These are phyloP conservation scores for Fusarium camptoceras DNA, from an alignment of 2,329 filamentous ascomycete genomes.

Conservation along the genomic window DNA sequence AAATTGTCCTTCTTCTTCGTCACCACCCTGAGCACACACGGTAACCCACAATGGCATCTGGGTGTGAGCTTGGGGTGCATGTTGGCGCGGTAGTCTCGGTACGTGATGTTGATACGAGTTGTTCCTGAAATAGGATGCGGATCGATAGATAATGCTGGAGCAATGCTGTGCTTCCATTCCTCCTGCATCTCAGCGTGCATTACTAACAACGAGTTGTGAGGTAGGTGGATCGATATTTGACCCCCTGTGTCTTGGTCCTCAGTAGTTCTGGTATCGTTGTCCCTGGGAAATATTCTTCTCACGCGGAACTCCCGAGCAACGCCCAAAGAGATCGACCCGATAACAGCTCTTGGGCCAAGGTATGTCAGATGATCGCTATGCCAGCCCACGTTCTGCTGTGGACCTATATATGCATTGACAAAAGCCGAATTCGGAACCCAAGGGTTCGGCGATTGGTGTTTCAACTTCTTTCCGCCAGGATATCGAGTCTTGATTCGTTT, in stretches of 20 bases:
- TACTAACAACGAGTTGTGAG: conserved; percentile 91
- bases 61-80: conserved; percentile 85
- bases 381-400: conserved; percentile 85
- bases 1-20: conserved; percentile 81
- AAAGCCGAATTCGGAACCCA: conserved; percentile 93
- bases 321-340: conserved; percentile 89
- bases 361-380: conserved; percentile 95
- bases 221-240: conserved; percentile 91
- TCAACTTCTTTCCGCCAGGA: conserved; percentile 77
- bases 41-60: conserved; percentile 78
- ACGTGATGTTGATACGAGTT: conserved; percentile 92
- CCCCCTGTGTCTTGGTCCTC: conserved; percentile 74
- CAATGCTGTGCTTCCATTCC: conserved; percentile 92
- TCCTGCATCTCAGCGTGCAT: conserved; percentile 99
- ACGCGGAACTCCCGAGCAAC: conserved; percentile 95
- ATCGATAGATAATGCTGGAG: conserved; percentile 79
- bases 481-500: conserved; percentile 76
- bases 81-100: conserved; percentile 82
- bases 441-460: conserved; percentile 75
- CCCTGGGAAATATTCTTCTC: conserved; percentile 76
- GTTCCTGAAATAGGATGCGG: conserved; percentile 86
- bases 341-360: conserved; percentile 86
- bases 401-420: conserved; percentile 92
- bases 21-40: conserved; percentile 78
- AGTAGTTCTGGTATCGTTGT: conserved; percentile 55